Evolutionary conservation across 768 basidiomycete species (phyloP).

Genomic region (Kwoniella sp.): DNA sequence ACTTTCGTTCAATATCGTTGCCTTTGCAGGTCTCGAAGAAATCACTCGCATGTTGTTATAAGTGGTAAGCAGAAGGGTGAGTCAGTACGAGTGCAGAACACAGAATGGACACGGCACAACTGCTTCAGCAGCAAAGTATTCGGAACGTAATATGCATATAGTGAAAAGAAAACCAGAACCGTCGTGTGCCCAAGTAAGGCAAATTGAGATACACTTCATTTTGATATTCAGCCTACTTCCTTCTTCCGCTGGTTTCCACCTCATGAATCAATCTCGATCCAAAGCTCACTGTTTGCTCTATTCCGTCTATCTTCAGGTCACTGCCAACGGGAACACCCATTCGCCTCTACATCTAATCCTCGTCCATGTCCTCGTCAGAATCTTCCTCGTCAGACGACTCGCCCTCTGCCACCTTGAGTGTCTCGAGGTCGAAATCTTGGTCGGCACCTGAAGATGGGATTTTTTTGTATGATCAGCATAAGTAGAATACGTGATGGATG

Average conservation of each 20-base stretch:
- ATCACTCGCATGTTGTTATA: too few relatives aligned
- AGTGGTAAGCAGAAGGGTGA: too few relatives aligned
- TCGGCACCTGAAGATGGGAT: constrained; percentile 64
- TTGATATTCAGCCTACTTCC: background rate
- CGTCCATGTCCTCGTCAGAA: constrained; percentile 60
- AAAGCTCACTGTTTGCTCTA: too few relatives aligned
- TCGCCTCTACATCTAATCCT: constrained; percentile 36
- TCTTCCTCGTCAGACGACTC: constrained; percentile 77
- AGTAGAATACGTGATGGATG: background rate
- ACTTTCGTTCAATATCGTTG: too few relatives aligned
- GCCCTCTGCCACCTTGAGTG: constrained; percentile 84
- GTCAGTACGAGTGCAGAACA: too few relatives aligned
- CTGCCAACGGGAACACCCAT: too few relatives aligned
- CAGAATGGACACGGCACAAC: too few relatives aligned
- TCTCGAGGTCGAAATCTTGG: constrained; percentile 81
- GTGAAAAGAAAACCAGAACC: background rate
- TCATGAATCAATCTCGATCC: too few relatives aligned
- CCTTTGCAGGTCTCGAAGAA: too few relatives aligned
- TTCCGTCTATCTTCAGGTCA: too few relatives aligned
- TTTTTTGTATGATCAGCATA: background rate
- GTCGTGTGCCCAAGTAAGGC: background rate
- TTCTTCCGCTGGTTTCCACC: background rate
- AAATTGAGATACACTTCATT: background rate
- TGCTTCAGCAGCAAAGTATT: too few relatives aligned
- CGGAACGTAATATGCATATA: background rate